Evolutionary conservation across 345 rosid species (phyloP), one percentile per base, ranked within the genome.

Genomic region (Gynandropsis gynandra): DNA sequence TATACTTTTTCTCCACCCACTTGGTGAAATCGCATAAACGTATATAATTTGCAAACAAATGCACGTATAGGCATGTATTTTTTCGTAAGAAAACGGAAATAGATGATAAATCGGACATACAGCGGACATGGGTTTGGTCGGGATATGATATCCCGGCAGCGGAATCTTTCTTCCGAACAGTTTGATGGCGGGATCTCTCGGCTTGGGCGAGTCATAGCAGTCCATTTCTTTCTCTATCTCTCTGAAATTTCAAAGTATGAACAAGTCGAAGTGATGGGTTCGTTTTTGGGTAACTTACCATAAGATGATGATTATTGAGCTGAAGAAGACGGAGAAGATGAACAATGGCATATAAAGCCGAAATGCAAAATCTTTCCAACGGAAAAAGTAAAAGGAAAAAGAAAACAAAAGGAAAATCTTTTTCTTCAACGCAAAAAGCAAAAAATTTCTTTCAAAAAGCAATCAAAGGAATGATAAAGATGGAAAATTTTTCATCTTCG

Each of bases 121-220:
- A 56, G 8, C 7, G 58, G 58, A 38, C 2, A 13, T 56, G 45
- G 70, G 43, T 13, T 41, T 37, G 32, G 66, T 65, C 70, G 72
- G 80, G 74, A 74, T 57, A 67, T 37, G 80, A 40, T 56, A 7
- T 12, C 74, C 75, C 12, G 77, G 82, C 17, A 72, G 65, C 59
- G 74, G 79, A 72, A 83, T 83, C 62, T 76, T 74, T 43, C 77
- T 69, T 42, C 92, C 92, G 67, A 83, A 83, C 62, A 83, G 87
- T 77, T 70, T 83, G 67, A 83, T 67, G 54, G 78, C 84, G 21
- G 79, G 76, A 74, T 80, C 80, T 46, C 53, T 72, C 43, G 31
- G 52, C 32, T 41, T 47, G 13, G 71, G 29, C 70, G 52, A 56
- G 49, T 59, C 59, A 10, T 66, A 54, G 57, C 49, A 61, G 50